phyloP scores from a whole-genome alignment of 805 yeast species.

The Metschnikowia proteae region DNA sequence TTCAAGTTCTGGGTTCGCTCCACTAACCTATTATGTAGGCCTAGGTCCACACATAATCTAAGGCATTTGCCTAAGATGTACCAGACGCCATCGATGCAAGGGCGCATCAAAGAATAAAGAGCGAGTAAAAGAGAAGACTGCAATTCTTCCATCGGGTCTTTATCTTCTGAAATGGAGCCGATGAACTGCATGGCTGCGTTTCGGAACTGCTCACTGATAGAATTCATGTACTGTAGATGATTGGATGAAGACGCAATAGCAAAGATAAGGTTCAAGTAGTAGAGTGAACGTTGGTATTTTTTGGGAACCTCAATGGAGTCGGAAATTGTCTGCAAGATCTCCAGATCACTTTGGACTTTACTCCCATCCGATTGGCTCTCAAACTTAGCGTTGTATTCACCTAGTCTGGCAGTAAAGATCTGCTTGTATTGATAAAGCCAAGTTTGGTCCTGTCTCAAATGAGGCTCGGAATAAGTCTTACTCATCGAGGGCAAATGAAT shows the following conservation, averaged over 20 bases:
- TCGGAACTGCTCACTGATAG: slow-evolving; percentile 66
- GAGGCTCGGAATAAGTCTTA: slow-evolving; percentile 26
- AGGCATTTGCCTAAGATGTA: slow-evolving; percentile 77
- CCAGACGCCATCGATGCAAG: slow-evolving; percentile 92
- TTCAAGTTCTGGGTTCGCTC: slow-evolving; percentile 35
- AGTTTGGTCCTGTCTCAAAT: slow-evolving; percentile 28
- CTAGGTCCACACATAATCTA: slow-evolving; percentile 77
- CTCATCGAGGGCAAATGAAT: slow-evolving; percentile 57
- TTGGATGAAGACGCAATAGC: slow-evolving; percentile 78
- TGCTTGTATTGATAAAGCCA: slow-evolving; percentile 46
- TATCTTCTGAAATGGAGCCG: slow-evolving; percentile 55
- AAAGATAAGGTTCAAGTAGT: slow-evolving; percentile 70
- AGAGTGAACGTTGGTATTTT: slow-evolving; percentile 51
- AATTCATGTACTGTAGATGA: slow-evolving; percentile 61
- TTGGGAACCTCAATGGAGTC: slow-evolving; percentile 39
- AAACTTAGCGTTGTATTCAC: background rate
- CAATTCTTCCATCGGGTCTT: slow-evolving; percentile 63
- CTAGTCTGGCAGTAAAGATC: slow-evolving; percentile 18
- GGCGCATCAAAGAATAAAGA: slow-evolving; percentile 78
- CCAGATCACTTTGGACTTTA: slow-evolving; percentile 2
- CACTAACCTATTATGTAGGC: slow-evolving; percentile 65
- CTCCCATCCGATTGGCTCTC: background rate
- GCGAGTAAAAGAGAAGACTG: slow-evolving; percentile 70
- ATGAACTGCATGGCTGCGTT: slow-evolving; percentile 59
- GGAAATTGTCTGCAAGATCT: slow-evolving; percentile 4